Conservation (phyloP, 805 yeast species). For the Jamesozyma lodderae region DNA sequence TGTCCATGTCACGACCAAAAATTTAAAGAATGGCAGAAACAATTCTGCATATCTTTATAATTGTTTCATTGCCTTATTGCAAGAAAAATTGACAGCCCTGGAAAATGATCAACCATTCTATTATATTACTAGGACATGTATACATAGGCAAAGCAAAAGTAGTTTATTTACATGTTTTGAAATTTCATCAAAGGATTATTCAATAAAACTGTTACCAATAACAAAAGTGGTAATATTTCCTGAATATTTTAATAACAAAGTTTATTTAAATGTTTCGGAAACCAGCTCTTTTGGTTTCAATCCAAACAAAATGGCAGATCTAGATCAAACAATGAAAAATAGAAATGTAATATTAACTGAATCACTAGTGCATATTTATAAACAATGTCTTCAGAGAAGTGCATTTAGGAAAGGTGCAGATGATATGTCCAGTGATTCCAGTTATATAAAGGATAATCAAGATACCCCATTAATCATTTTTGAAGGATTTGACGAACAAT, state of each 20-base stretch:
- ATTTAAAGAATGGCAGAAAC: conserved; percentile 13
- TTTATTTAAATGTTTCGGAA: background rate
- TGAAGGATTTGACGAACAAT: conserved; percentile 18
- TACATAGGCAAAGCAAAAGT: conserved; percentile 15
- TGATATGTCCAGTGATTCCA: too few relatives aligned
- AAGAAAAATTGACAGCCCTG: conserved; percentile 8
- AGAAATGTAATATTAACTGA: conserved; percentile 1
- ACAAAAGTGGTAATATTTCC: conserved; percentile 16
- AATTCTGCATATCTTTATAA: conserved; percentile 15
- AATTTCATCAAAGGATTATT: conserved; percentile 6
- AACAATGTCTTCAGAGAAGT: background rate
- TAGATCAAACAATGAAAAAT: background rate
- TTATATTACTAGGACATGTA: conserved; percentile 12
- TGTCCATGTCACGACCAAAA: conserved; percentile 9
- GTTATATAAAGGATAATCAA: background rate
- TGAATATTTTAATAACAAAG: conserved; percentile 10
- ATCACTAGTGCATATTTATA: background rate
- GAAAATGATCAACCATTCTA: conserved; percentile 10
- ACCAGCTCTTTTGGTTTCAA: background rate
- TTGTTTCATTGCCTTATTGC: conserved; percentile 14
- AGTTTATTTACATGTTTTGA: conserved; percentile 18
- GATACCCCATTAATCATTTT: conserved; percentile 13
- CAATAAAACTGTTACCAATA: conserved; percentile 6
- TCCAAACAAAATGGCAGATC: conserved; percentile 1
- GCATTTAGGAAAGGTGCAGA: background rate